Evolutionary conservation across 1,139 yeast species (phyloP).

Genomic region (Saccharomyces hybrid): DNA sequence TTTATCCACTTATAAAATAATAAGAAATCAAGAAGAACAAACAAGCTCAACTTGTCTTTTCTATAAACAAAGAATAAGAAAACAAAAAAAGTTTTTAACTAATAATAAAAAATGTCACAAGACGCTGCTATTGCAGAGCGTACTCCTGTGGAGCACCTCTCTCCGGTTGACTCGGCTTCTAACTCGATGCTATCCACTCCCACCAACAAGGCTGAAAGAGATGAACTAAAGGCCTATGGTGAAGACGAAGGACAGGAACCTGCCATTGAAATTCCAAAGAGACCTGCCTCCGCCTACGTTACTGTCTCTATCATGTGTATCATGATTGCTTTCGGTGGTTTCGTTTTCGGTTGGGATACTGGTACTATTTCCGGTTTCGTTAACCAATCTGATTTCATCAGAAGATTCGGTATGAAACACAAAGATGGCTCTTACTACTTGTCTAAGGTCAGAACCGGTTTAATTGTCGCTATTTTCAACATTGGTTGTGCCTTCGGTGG

Average conservation of each 20-base stretch:
- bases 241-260: slow-evolving; percentile 2
- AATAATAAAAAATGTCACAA: neutral
- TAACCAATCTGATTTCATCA: slow-evolving; percentile 56
- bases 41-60: neutral
- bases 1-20: neutral
- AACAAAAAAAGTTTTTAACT: neutral
- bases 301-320: slow-evolving; percentile 37
- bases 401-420: slow-evolving; percentile 49
- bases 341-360: slow-evolving; percentile 67
- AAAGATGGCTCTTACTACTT: slow-evolving; percentile 36
- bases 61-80: neutral
- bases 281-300: slow-evolving; percentile 21
- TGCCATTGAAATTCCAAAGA: slow-evolving; percentile 21
- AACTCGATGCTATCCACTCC: slow-evolving; percentile 10
- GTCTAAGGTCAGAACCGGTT: slow-evolving; percentile 49
- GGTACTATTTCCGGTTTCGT: slow-evolving; percentile 74
- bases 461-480: slow-evolving; percentile 58
- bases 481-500: slow-evolving; percentile 68
- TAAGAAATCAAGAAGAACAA: neutral
- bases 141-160: slow-evolving; percentile 5
- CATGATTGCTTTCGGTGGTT: slow-evolving; percentile 58
- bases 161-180: slow-evolving; percentile 3
- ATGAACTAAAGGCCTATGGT: slow-evolving; percentile 10
- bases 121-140: slow-evolving; percentile 2
- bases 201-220: slow-evolving; percentile 12